Evolutionary conservation across 1,284 basidiomycete species (phyloP), one percentile per base, ranked within the genome.

Genomic region (Cutaneotrichosporon dermatis): DNA sequence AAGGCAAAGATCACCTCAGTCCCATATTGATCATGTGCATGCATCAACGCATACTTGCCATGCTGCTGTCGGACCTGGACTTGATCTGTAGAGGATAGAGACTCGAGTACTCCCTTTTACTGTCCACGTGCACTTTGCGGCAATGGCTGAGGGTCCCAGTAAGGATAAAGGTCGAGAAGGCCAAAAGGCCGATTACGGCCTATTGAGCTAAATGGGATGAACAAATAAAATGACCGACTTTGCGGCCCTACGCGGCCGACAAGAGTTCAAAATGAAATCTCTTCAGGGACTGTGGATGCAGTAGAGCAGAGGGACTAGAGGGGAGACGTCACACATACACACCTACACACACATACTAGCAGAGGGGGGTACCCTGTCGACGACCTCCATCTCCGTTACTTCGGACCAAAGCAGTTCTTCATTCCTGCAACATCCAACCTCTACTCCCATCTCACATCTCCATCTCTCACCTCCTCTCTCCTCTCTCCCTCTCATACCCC

Each of bases 191-290:
- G 46, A 46, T 46, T 46, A 46, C 45, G 45, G 45, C 45, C 46
- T 35, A 41, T 51, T 40, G 25, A 7, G 7, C 33, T 10, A 16
- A 12, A 42, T 4, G 37, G 16, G 11, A 51, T 40, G 37, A 51
- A 13, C 16, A 36, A 34, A 40, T 40, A 40, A 40, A 12, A 9
- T 12, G 39, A 40, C 8, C 12, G 12, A 9, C 12, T 8, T 40
- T 9, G 39, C 46, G 46, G 46, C 34, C 10, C 33, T 49, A 49
- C 15, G 50, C 50, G 50, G 50, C 50, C 50, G 50, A 51, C 34
- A 36, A 4, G 34, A 12, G 33, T 11, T 33, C 25, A 25, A 33
- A 51, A 41, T 51, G 37, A 51, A 39, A 39, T 35, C 10, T 37
- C n/a, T 10, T 5, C 7, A 4, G 3, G 35, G 7, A 10, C 13